Evolutionary conservation across 176 grass and related monocot species (phyloP).

Genomic region (Metroxylon sagu): DNA sequence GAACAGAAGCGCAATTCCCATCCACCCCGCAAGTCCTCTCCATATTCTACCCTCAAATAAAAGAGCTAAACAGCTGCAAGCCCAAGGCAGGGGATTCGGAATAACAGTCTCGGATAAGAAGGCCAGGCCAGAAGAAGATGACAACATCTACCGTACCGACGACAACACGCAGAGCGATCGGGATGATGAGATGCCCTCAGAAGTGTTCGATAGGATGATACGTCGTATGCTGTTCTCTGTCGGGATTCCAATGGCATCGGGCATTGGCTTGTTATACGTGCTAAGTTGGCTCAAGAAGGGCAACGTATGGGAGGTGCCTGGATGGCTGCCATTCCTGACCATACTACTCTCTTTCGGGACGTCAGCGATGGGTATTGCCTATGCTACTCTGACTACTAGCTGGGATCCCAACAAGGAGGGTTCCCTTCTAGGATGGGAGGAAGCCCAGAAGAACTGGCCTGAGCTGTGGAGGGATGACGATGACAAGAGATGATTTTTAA

Average conservation of each 20-base stretch:
- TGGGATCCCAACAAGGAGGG: constrained; percentile 74
- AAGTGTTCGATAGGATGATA: constrained; percentile 67
- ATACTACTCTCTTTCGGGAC: constrained; percentile 69
- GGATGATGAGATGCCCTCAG: constrained; percentile 61
- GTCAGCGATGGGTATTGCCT: constrained; percentile 72
- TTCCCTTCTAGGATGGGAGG: constrained; percentile 65
- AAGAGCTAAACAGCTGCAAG: constrained; percentile 5
- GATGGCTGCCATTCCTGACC: constrained; percentile 56
- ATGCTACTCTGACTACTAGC: constrained; percentile 70
- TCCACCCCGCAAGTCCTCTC: too few relatives aligned
- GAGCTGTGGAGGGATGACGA: constrained; percentile 74
- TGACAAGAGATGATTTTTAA: constrained; percentile 15
- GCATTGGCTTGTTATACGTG: constrained; percentile 39
- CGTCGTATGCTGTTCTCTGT: constrained; percentile 51
- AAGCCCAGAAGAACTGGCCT: constrained; percentile 61
- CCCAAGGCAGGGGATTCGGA: constrained; percentile 21
- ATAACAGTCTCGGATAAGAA: constrained; percentile 23
- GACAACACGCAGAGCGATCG: constrained; percentile 1
- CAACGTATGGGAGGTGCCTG: constrained; percentile 17
- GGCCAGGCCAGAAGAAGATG: constrained; percentile 3
- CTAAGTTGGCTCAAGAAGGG: constrained; percentile 36
- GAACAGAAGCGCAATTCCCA: too few relatives aligned
- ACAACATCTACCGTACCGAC: constrained; percentile 5
- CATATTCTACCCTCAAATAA: too few relatives aligned
- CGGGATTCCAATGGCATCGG: constrained; percentile 54